phyloP scores from a whole-genome alignment of 2,329 filamentous ascomycete genomes.

The Verticillium nubilum region DNA sequence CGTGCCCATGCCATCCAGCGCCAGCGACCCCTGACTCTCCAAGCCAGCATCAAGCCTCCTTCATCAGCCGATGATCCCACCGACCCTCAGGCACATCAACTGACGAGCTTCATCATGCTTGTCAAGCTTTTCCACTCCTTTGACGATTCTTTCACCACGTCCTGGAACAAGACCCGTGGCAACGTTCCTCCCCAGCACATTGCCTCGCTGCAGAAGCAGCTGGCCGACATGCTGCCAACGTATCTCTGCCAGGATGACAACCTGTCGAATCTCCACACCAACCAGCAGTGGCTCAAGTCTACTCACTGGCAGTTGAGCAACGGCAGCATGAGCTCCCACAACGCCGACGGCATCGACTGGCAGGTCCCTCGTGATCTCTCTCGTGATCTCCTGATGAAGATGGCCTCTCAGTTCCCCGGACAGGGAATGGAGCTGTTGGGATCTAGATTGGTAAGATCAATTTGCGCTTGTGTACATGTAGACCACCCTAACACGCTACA shows the following conservation, averaged over 20 bases:
- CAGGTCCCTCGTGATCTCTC: conserved; percentile 59
- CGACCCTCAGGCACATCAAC: conserved; percentile 46
- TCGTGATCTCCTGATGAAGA: conserved; percentile 54
- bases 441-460: conserved; percentile 59
- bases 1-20: conserved; percentile 70
- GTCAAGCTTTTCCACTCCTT: conserved; percentile 61
- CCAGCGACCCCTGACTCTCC: conserved; percentile 63
- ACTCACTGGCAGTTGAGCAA: conserved; percentile 59
- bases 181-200: conserved; percentile 55
- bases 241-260: conserved; percentile 49
- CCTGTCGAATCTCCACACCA: conserved; percentile 48
- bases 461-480: not conserved
- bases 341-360: conserved; percentile 53
- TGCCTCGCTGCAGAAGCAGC: conserved; percentile 54
- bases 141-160: conserved; percentile 56
- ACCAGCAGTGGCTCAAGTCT: conserved; percentile 62
- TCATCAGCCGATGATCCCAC: conserved; percentile 54
- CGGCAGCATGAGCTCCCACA: conserved; percentile 39
- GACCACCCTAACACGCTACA: conserved; percentile 19
- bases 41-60: conserved; percentile 63
- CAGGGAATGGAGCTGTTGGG: conserved; percentile 71
- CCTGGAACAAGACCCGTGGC: conserved; percentile 61
- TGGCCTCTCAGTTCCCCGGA: conserved; percentile 67
- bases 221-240: conserved; percentile 47
- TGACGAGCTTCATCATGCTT: conserved; percentile 53